These are phyloP conservation scores for Ampelomyces quisqualis DNA, from an alignment of 2,329 filamentous ascomycete genomes.

Conservation along the genomic window DNA sequence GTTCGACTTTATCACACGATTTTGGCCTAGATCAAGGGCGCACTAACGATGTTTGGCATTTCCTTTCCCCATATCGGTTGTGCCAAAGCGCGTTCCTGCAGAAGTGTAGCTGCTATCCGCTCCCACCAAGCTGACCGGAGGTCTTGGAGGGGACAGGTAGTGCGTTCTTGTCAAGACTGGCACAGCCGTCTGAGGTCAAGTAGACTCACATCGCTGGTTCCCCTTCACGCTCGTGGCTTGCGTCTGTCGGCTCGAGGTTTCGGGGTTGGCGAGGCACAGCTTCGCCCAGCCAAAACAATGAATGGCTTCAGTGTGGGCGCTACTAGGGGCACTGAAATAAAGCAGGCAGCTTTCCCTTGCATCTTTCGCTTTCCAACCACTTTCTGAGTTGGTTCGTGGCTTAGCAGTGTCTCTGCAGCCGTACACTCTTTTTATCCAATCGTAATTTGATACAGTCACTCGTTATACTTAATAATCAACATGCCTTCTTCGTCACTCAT, in stretches of 20 bases:
- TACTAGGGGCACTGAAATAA: constrained; percentile 13
- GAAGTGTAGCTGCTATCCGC: constrained; percentile 13
- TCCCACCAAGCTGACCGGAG: no score
- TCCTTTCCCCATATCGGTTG: constrained; percentile 1
- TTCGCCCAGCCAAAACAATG: constrained; percentile 8
- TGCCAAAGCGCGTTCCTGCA: constrained; percentile 17
- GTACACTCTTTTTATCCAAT: constrained; percentile 21
- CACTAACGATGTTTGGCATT: constrained; percentile 7
- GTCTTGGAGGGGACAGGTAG: no score
- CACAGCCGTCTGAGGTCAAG: constrained; percentile 3
- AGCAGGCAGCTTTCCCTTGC: constrained; percentile 2
- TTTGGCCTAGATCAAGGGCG: neutral
- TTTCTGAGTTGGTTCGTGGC: constrained; percentile 26
- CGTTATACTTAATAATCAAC: constrained; percentile 22
- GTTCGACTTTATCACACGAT: neutral
- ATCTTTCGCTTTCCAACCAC: constrained; percentile 17
- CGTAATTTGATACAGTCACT: constrained; percentile 19
- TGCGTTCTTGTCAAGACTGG: no score
- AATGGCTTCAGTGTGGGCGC: constrained; percentile 4
- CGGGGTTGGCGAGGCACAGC: constrained; percentile 2
- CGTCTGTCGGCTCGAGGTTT: constrained; percentile 5
- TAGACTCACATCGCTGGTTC: neutral
- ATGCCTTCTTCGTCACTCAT: constrained; percentile 34
- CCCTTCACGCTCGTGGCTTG: constrained; percentile 8
- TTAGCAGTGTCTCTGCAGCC: constrained; percentile 29